Evolutionary conservation across 345 rosid species (phyloP), one percentile per base, ranked within the genome.

Genomic region (Populus deltoides): DNA sequence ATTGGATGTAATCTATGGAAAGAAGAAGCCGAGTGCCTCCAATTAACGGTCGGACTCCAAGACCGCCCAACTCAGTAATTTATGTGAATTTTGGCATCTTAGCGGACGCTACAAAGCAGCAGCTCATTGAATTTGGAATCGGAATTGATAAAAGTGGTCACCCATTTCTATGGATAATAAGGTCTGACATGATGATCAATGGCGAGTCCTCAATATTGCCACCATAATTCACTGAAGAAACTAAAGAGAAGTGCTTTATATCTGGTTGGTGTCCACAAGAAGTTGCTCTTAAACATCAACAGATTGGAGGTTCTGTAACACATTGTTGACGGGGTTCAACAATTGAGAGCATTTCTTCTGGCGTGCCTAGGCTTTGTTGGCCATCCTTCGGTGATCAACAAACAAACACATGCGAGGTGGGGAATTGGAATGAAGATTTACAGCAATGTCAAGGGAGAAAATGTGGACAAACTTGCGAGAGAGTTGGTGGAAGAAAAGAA

Each of bases 11-110:
- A 74, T 63, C 67, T 81, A 0, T 81, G 84, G 84, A 77, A 74
- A 69, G 81, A 81, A 25, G 81, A 81, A 27, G 24, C 66, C 2
- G 29, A 20, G 4, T 81, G 84, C 53, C 66, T 81, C 36, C 53
- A 27, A n/a, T 81, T 81, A 27, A 17, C 77, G 81, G 84, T 72
- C 70, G 17, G 51, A 75, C 17, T 59, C 62, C 55, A 53, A 39
- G 24, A 57, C 29, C 29, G 49, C 53, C 68, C 51, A 77, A 63
- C 16, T 81, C 81, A 1, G 79, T 82, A 59, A 61, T 78, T 16
- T 78, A 82, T 8, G 79, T 82, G 10, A 81, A 77, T 57, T 77
- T 81, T 29, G 84, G 84, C 2, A 81, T 81, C 41, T 49, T 77
- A 66, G 25, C 79, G 1, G 51, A 39, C 29, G 8, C 53, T 63